These are phyloP conservation scores for Hondaea fermentalgiana DNA, from an alignment of 108 stramenopile genomes.

Conservation along the genomic window DNA sequence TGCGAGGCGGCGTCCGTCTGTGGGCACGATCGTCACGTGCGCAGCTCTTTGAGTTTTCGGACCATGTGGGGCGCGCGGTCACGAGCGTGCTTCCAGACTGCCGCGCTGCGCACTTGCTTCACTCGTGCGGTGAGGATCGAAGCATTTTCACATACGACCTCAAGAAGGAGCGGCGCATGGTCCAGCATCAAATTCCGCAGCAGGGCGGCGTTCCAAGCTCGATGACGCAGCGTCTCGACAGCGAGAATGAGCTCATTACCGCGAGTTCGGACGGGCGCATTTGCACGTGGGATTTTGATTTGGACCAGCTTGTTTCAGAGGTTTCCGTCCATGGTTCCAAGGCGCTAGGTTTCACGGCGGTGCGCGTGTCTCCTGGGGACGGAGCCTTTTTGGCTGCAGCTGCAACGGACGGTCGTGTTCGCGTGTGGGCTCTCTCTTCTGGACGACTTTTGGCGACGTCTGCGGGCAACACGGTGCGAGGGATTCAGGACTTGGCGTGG, in stretches of 20 bases:
- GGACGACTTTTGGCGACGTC: not conserved
- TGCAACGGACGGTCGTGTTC: not conserved
- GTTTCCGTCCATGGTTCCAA: not conserved
- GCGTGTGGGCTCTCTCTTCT: not conserved
- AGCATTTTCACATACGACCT: conserved; percentile 11
- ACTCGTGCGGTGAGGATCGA: not conserved
- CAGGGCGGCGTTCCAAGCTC: conserved; percentile 24
- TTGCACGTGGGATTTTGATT: conserved; percentile 42
- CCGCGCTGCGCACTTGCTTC: not conserved
- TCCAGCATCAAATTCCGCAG: not conserved
- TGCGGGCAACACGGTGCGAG: not conserved
- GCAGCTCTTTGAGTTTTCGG: conserved; percentile 13
- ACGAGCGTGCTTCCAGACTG: not conserved
- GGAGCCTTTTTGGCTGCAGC: not conserved
- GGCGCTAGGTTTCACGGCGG: not conserved
- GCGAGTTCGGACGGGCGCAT: conserved; percentile 33
- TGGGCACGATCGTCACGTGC: not conserved
- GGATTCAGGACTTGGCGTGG: not conserved
- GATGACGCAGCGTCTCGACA: conserved; percentile 44
- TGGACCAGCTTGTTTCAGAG: conserved; percentile 32
- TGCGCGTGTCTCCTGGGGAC: not conserved
- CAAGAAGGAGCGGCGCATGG: conserved; percentile 7
- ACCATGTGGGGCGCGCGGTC: not conserved
- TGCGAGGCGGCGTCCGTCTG: not conserved
- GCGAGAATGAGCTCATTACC: conserved; percentile 43